A percentile compares a stretch with the other conserved stretches of the same genome.
These are phyloP conservation scores for Erodium trifolium DNA, from an alignment of 441 rosid genomes.

Conservation along the genomic window DNA sequence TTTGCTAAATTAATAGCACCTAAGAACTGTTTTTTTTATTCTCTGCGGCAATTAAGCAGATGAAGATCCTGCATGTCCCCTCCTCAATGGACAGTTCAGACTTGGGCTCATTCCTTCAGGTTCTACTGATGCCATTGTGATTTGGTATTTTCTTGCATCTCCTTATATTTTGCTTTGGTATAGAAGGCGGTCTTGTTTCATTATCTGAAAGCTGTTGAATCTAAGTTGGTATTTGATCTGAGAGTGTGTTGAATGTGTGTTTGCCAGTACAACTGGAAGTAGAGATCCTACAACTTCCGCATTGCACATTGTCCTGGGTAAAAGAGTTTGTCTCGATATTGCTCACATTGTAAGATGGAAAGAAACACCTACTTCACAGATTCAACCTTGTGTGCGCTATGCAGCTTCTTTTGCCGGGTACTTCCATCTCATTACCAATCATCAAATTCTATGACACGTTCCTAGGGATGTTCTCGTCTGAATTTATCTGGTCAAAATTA, in stretches of 20 bases:
- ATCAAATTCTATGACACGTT: constrained; percentile 9
- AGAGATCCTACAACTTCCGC: constrained; percentile 91
- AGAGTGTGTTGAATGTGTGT: constrained; percentile 9
- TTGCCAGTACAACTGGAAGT: constrained; percentile 82
- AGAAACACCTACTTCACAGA: constrained; percentile 41
- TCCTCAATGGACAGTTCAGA: constrained; percentile 43
- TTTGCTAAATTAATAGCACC: background rate
- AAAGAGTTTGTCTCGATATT: constrained; percentile 63
- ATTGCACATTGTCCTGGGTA: constrained; percentile 75
- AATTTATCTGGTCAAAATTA: constrained; percentile 23
- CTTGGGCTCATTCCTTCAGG: constrained; percentile 91
- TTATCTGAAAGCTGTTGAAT: no score
- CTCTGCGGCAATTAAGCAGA: constrained; percentile 25
- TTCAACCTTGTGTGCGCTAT: constrained; percentile 78
- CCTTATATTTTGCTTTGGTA: no score
- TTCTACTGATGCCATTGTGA: constrained; percentile 82
- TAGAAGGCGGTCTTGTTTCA: no score
- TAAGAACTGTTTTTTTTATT: constrained; percentile 20
- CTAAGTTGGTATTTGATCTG: constrained; percentile 2
- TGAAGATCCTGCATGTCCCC: constrained; percentile 35
- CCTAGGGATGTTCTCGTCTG: constrained; percentile 11
- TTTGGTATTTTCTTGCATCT: constrained; percentile 40
- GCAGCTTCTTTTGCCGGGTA: constrained; percentile 99
- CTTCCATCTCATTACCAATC: constrained; percentile 21
- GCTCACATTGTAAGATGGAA: constrained; percentile 97